Conservation (phyloP, 805 yeast species). For the Starmerella floricola region DNA sequence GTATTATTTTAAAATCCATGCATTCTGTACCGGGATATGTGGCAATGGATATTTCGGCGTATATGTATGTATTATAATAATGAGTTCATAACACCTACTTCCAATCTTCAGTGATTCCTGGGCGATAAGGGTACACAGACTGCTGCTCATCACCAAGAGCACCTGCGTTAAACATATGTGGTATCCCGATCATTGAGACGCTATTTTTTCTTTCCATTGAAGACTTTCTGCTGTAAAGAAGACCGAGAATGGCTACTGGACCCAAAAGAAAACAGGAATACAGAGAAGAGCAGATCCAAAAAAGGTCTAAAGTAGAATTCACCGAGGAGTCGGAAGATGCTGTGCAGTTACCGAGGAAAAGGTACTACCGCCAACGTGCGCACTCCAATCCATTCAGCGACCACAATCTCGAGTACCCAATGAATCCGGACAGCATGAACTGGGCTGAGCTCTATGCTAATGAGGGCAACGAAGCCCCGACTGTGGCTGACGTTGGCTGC, state of each 20-base stretch:
- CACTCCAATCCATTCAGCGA: constrained; percentile 97
- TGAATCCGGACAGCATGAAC: constrained; percentile 69
- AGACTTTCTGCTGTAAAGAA: neutral
- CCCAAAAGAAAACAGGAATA: constrained; percentile 29
- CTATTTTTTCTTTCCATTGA: neutral
- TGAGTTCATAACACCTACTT: no score
- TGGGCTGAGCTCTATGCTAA: constrained; percentile 72
- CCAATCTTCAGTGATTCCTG: no score
- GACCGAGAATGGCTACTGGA: constrained; percentile 18
- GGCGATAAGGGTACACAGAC: no score
- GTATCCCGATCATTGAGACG: neutral
- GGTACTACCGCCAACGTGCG: constrained; percentile 91
- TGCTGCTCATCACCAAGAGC: no score
- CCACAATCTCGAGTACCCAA: constrained; percentile 81
- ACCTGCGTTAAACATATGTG: no score
- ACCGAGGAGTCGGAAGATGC: constrained; percentile 27
- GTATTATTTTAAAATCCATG: constrained; percentile 32
- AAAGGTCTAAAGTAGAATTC: constrained; percentile 34
- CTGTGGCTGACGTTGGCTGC: constrained; percentile 90
- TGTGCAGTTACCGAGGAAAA: constrained; percentile 53
- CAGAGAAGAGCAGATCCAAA: constrained; percentile 37
- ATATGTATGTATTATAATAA: no score
- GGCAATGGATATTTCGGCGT: neutral
- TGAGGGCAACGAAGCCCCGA: constrained; percentile 40
- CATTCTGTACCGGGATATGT: neutral